Evolutionary conservation across 208 protist species (phyloP).

Genomic region (Crithidia acanthocephali): DNA sequence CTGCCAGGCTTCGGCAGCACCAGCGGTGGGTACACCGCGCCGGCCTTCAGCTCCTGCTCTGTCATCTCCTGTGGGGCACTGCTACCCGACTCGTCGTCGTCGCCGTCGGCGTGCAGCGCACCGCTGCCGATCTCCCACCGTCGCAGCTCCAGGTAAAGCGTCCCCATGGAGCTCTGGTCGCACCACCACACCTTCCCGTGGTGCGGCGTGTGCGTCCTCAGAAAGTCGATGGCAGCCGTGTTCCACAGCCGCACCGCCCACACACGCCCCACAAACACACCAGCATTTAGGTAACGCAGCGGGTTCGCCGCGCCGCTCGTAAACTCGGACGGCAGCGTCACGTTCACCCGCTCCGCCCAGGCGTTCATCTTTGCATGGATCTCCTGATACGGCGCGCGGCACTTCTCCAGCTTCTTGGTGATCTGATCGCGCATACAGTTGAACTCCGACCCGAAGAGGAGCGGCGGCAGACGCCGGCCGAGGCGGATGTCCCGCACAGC

Average conservation of each 20-base stretch:
- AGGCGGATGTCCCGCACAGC: slow-evolving; percentile 14
- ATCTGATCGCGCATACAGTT: slow-evolving; percentile 21
- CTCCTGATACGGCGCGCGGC: not conserved
- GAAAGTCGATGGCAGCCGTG: slow-evolving; percentile 1
- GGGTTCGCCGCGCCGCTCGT: not conserved
- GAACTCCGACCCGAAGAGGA: slow-evolving; percentile 6
- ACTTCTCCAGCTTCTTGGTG: not conserved
- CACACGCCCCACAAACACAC: slow-evolving; percentile 16
- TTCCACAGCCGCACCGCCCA: slow-evolving; percentile 20
- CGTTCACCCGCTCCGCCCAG: slow-evolving; percentile 1
- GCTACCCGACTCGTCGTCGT: too few relatives aligned
- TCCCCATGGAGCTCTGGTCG: slow-evolving; percentile 11
- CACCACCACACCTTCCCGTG: slow-evolving; percentile 5
- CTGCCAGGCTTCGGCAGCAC: not conserved
- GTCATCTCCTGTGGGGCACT: not conserved
- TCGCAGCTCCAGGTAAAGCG: slow-evolving; percentile 13
- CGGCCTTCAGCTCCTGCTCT: not conserved
- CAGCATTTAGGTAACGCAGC: slow-evolving; percentile 4
- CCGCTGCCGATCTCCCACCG: slow-evolving; percentile 11
- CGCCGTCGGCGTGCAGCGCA: not conserved
- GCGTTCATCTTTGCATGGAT: not conserved
- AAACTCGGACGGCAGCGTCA: not conserved
- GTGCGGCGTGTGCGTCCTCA: not conserved
- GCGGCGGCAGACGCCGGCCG: not conserved
- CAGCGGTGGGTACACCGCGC: slow-evolving; percentile 6